Conservation (phyloP, 2,329 filamentous ascomycete genomes). For the Ceratocystis papillata region DNA sequence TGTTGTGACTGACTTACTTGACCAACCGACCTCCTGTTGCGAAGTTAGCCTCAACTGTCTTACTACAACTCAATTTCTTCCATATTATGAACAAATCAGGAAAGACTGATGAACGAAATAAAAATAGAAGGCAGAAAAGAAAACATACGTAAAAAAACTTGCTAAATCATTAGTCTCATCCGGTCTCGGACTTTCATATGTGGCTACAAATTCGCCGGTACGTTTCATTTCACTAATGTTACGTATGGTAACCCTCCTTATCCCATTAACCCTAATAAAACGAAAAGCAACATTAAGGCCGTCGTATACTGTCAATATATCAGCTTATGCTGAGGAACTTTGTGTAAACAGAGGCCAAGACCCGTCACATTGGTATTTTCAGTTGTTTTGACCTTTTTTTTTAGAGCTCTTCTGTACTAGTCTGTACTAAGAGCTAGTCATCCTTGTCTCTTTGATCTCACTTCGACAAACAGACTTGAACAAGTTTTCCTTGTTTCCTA, state of each 20-base stretch:
- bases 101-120: neutral
- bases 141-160: too few relatives aligned
- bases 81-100: neutral
- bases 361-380: neutral
- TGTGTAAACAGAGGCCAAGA: too few relatives aligned
- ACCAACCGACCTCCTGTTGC: neutral
- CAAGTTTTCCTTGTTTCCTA: neutral
- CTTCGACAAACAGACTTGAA: constrained; percentile 5
- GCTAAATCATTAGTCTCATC: too few relatives aligned
- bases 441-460: neutral
- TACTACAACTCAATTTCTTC: neutral
- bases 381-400: neutral
- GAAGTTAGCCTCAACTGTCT: neutral
- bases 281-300: too few relatives aligned
- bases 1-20: too few relatives aligned
- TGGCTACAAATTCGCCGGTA: neutral
- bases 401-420: neutral
- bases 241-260: neutral
- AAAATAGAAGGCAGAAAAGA: neutral
- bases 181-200: neutral
- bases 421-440: neutral
- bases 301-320: too few relatives aligned
- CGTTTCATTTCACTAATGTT: neutral
- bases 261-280: neutral
- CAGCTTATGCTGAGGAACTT: too few relatives aligned